Conservation (phyloP, 805 yeast species). For the Saccharomycopsis guyanensis region DNA sequence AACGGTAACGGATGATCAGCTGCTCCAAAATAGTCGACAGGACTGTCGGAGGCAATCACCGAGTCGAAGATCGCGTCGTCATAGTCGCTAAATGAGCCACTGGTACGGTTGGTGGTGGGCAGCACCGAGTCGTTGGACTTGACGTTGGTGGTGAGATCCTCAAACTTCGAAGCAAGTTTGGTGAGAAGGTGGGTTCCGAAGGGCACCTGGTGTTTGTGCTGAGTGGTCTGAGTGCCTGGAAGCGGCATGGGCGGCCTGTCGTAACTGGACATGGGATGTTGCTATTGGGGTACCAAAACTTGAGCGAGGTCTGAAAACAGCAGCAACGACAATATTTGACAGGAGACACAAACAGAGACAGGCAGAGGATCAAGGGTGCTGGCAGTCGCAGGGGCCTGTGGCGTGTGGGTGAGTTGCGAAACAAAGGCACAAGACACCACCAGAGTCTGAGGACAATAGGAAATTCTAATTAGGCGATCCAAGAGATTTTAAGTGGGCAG, state of each 20-base stretch:
- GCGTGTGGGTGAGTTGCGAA: not conserved
- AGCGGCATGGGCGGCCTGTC: slow-evolving; percentile 20
- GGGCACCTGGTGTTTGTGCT: slow-evolving; percentile 3
- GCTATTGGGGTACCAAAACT: too few relatives aligned
- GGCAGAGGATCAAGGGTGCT: not conserved
- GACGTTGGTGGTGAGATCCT: slow-evolving; percentile 1
- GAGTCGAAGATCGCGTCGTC: slow-evolving; percentile 31
- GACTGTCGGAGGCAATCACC: slow-evolving; percentile 32
- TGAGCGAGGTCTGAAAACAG: too few relatives aligned
- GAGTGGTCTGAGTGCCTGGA: slow-evolving; percentile 3
- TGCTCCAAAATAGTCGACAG: slow-evolving; percentile 34
- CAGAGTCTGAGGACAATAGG: not conserved
- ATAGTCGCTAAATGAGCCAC: slow-evolving; percentile 1
- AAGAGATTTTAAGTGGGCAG: not conserved
- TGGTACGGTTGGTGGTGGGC: not conserved
- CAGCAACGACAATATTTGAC: too few relatives aligned
- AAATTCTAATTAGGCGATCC: not conserved
- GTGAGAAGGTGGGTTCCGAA: slow-evolving; percentile 3
- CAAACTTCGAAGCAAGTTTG: slow-evolving; percentile 14
- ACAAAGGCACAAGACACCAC: not conserved
- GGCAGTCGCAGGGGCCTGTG: not conserved
- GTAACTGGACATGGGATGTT: slow-evolving; percentile 6
- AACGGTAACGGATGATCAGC: slow-evolving; percentile 22
- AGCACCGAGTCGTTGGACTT: not conserved
- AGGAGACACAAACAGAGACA: too few relatives aligned